A percentile compares a stretch with the other conserved stretches of the same genome.
Conservation (phyloP, 768 basidiomycete species). For the Pleurotus citrinopileatus region DNA sequence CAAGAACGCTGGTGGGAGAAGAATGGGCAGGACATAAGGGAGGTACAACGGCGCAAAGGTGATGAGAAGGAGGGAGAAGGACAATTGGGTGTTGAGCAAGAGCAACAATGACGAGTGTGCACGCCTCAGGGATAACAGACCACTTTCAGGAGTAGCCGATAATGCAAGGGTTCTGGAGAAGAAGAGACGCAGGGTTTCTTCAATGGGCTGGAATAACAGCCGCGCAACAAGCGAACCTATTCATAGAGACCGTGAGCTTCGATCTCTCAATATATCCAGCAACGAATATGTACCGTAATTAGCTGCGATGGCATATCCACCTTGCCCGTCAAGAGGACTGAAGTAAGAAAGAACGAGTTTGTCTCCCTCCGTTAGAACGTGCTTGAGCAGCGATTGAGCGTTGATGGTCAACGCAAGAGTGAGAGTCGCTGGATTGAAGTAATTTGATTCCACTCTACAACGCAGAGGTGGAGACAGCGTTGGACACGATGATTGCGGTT, state of each 20-base stretch:
- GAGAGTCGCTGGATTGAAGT: conserved; percentile 40
- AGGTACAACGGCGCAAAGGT: conserved; percentile 78
- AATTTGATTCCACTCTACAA: background rate
- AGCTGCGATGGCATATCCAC: conserved; percentile 91
- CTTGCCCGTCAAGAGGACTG: conserved; percentile 84
- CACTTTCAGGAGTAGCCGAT: conserved; percentile 4
- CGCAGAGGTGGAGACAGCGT: background rate
- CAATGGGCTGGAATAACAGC: conserved; percentile 92
- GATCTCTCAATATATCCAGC: background rate
- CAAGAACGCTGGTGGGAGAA: conserved; percentile 71
- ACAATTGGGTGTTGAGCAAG: conserved; percentile 63
- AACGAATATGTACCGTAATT: conserved; percentile 74
- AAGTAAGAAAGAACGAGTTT: conserved; percentile 84
- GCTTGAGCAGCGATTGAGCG: conserved; percentile 86
- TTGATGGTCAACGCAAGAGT: conserved; percentile 81
- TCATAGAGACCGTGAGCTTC: background rate
- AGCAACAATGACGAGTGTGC: conserved; percentile 46
- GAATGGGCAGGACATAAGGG: conserved; percentile 59
- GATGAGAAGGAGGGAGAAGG: conserved; percentile 65
- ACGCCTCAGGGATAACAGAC: conserved; percentile 7
- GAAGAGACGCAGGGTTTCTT: conserved; percentile 87
- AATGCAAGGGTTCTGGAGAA: conserved; percentile 65
- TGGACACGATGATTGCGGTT: no score
- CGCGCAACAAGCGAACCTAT: conserved; percentile 90
- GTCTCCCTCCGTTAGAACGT: conserved; percentile 94